Conservation (phyloP, 164 flowering plant species). For the Paratinospora sagittata region DNA sequence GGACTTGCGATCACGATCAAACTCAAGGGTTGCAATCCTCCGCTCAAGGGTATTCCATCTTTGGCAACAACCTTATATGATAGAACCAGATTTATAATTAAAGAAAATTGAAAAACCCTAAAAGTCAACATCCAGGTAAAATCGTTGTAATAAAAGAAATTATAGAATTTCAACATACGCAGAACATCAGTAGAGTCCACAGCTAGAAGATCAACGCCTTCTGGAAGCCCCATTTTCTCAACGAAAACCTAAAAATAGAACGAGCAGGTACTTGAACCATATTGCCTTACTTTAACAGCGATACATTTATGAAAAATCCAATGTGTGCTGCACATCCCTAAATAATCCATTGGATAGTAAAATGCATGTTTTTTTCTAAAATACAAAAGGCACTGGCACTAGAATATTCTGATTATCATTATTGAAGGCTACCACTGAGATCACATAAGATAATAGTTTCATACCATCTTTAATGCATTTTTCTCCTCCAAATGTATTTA, state of each 20-base stretch:
- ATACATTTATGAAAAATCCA: no score
- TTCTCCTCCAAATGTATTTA: no score
- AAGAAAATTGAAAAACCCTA: constrained; percentile 7
- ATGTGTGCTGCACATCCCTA: no score
- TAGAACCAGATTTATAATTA: not conserved
- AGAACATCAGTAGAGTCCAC: constrained; percentile 29
- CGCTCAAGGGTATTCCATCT: constrained; percentile 47
- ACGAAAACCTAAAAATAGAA: constrained; percentile 59
- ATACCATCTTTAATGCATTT: no score
- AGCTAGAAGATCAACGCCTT: constrained; percentile 29
- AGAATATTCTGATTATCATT: no score
- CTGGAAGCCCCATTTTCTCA: constrained; percentile 92
- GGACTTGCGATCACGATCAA: constrained; percentile 90
- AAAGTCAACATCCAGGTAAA: not conserved
- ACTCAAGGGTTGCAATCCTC: constrained; percentile 92
- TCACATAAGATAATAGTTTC: no score
- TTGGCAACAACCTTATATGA: constrained; percentile 47
- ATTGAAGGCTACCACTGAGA: no score
- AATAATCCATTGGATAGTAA: no score
- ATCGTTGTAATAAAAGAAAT: not conserved
- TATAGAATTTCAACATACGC: constrained; percentile 37
- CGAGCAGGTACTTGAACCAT: no score
- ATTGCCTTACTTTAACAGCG: no score
- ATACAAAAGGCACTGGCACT: no score
- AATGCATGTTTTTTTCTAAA: no score